phyloP scores from a whole-genome alignment of 2,329 filamentous ascomycete genomes.

The Monilinia aucupariae region DNA sequence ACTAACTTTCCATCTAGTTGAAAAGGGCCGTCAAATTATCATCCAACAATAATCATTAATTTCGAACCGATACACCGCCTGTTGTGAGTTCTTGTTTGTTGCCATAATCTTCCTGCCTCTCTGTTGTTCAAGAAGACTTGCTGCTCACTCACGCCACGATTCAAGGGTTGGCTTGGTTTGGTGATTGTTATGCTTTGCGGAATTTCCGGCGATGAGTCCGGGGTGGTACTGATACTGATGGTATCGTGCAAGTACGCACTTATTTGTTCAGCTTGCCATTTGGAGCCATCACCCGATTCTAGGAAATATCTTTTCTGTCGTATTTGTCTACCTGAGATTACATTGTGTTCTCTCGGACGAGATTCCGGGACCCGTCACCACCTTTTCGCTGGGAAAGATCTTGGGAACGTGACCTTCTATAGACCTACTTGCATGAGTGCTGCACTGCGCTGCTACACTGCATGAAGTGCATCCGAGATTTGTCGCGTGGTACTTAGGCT shows the following conservation, averaged over 20 bases:
- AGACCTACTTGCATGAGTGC: background rate
- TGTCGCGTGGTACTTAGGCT: conserved; percentile 17
- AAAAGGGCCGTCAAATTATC: background rate
- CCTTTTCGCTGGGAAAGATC: background rate
- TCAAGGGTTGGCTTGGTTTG: conserved; percentile 1
- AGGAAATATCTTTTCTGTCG: background rate
- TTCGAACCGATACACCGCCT: conserved; percentile 11
- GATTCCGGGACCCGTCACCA: background rate
- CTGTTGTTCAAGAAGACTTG: background rate
- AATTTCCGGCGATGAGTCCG: conserved; percentile 6
- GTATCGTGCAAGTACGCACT: background rate
- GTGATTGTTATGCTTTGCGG: background rate
- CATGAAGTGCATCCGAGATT: conserved; percentile 8
- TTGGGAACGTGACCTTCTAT: conserved; percentile 3
- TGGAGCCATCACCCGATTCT: background rate
- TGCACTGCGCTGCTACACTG: background rate
- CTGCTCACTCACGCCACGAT: background rate
- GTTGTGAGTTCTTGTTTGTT: background rate
- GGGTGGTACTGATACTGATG: background rate
- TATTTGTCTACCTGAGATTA: background rate
- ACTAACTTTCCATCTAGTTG: background rate
- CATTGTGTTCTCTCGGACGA: background rate
- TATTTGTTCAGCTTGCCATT: background rate
- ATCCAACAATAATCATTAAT: background rate
- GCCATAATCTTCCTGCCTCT: conserved; percentile 2